phyloP scores from a whole-genome alignment of 2,329 filamentous ascomycete genomes.

The Ceratocystis lukuohia region DNA sequence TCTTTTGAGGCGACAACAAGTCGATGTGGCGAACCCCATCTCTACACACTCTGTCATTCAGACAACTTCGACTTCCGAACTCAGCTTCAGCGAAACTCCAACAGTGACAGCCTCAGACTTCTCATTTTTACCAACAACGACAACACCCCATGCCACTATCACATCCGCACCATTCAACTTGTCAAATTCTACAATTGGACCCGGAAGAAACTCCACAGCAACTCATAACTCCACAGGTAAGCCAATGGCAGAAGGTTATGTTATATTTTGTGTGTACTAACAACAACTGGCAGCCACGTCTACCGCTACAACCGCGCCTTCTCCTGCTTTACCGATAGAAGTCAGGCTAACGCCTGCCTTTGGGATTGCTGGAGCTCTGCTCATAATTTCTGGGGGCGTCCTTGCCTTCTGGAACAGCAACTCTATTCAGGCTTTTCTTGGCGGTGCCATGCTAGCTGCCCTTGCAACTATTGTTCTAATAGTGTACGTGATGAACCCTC shows the following conservation, averaged over 20 bases:
- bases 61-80: not conserved
- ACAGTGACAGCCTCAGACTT: not conserved
- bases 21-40: not conserved
- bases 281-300: not conserved
- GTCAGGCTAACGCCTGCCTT: conserved; percentile 69
- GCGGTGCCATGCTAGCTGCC: conserved; percentile 57
- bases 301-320: conserved; percentile 2
- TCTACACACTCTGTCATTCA: not conserved
- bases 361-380: conserved; percentile 61
- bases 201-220: not conserved
- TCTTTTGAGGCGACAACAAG: conserved; percentile 28
- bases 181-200: not conserved
- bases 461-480: conserved; percentile 71
- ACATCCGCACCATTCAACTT: not conserved
- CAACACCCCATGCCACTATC: not conserved
- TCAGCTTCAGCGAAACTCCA: not conserved
- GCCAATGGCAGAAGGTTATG: not conserved
- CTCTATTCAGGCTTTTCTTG: conserved; percentile 69
- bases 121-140: not conserved
- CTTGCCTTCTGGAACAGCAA: conserved; percentile 66
- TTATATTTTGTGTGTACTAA: not conserved
- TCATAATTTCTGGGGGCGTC: conserved; percentile 57
- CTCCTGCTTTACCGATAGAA: conserved; percentile 40
- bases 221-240: not conserved
- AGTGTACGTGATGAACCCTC: conserved; percentile 73